These are phyloP conservation scores for Arachis stenosperma DNA, from an alignment of 306 rosid genomes.

Conservation along the genomic window DNA sequence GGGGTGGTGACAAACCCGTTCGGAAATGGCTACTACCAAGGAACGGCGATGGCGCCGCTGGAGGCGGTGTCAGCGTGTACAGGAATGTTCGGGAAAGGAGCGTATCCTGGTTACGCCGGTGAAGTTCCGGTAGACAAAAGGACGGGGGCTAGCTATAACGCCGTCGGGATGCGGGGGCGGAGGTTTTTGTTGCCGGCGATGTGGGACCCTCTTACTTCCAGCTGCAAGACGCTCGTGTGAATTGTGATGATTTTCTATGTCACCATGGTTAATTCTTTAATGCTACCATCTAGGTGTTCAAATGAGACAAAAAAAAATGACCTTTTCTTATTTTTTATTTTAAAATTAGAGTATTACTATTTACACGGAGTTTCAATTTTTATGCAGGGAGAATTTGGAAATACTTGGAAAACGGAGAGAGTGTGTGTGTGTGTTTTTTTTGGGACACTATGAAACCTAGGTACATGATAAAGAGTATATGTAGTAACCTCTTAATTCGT, in stretches of 20 bases:
- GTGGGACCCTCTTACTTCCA: conserved; percentile 58
- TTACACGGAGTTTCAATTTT: neutral
- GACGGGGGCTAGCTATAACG: conserved; percentile 50
- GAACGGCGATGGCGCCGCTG: conserved; percentile 34
- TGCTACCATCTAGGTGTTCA: neutral
- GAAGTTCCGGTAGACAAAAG: conserved; percentile 30
- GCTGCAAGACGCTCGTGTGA: conserved; percentile 54
- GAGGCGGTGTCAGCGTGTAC: conserved; percentile 48
- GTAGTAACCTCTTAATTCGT: too few relatives aligned
- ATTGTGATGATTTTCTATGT: neutral
- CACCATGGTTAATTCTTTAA: too few relatives aligned
- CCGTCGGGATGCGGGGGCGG: conserved; percentile 42
- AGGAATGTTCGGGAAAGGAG: conserved; percentile 40
- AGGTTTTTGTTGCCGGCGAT: conserved; percentile 51
- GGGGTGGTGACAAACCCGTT: conserved; percentile 43
- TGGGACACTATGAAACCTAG: too few relatives aligned
- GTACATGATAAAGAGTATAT: too few relatives aligned
- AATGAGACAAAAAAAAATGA: neutral
- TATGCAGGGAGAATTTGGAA: neutral
- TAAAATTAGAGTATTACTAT: neutral
- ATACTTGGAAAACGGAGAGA: neutral
- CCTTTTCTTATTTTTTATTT: neutral
- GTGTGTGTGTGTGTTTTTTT: too few relatives aligned
- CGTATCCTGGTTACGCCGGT: conserved; percentile 45
- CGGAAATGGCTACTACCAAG: conserved; percentile 32